These are phyloP conservation scores for Pleurotus sapidus DNA, from an alignment of 768 basidiomycete genomes.

Conservation along the genomic window DNA sequence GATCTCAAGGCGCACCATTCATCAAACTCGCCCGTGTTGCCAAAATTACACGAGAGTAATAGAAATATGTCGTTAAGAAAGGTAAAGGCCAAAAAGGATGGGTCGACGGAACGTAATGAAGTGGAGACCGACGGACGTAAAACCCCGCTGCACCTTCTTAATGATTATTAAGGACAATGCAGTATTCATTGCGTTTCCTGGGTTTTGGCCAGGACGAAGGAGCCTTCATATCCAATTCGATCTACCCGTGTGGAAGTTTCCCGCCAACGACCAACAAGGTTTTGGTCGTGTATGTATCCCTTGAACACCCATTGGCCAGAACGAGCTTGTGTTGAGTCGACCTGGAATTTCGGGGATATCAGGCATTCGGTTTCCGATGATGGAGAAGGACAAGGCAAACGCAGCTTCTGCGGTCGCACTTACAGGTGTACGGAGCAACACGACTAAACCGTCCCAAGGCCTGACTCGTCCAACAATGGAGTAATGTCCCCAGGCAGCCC, in stretches of 20 bases:
- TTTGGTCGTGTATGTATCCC: slow-evolving; percentile 48
- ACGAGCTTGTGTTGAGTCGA: slow-evolving; percentile 22
- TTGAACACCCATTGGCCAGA: slow-evolving; percentile 48
- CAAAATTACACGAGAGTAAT: not conserved
- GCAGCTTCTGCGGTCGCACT: slow-evolving; percentile 15
- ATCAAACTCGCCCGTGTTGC: not conserved
- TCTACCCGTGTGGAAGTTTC: slow-evolving; percentile 39
- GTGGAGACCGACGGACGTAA: not conserved
- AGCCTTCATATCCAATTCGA: slow-evolving; percentile 45
- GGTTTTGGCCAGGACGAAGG: slow-evolving; percentile 39
- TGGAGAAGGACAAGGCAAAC: not conserved
- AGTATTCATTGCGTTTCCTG: slow-evolving; percentile 7
- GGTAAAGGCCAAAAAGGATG: not conserved
- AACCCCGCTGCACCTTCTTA: not conserved
- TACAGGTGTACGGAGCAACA: slow-evolving; percentile 44
- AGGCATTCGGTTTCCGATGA: not conserved
- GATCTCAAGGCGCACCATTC: not conserved
- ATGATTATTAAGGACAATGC: not conserved
- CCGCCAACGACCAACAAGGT: slow-evolving; percentile 54
- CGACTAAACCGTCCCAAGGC: slow-evolving; percentile 49
- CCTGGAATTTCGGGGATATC: slow-evolving; percentile 21
- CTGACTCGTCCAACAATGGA: slow-evolving; percentile 45
- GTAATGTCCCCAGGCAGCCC: slow-evolving; percentile 48
- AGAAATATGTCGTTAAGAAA: not conserved
- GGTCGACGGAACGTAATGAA: not conserved